Percentiles rank a stretch among this genome's conserved stretches.
These are phyloP conservation scores for Pseudogymnoascus sp. DNA, from an alignment of 2,329 filamentous ascomycete genomes.

Conservation along the genomic window DNA sequence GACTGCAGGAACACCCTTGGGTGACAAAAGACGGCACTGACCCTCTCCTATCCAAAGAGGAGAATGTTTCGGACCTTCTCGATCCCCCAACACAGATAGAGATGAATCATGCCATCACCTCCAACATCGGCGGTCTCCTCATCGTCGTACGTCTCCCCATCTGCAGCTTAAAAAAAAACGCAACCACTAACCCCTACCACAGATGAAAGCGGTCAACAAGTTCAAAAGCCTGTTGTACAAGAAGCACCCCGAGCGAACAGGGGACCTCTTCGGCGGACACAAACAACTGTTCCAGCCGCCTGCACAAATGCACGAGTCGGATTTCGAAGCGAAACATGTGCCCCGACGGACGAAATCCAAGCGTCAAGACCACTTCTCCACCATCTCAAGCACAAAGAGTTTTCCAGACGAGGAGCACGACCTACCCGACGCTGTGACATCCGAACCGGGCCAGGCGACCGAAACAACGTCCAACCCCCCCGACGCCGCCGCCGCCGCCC, in stretches of 20 bases:
- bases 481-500: background rate
- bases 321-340: slow-evolving; percentile 11
- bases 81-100: slow-evolving; percentile 84
- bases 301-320: slow-evolving; percentile 5
- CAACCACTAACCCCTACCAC: slow-evolving; percentile 12
- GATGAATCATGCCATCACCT: slow-evolving; percentile 82
- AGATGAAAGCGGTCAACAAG: slow-evolving; percentile 85
- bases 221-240: slow-evolving; percentile 70
- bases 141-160: slow-evolving; percentile 54
- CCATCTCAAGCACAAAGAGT: slow-evolving; percentile 13
- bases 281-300: slow-evolving; percentile 4
- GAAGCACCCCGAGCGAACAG: slow-evolving; percentile 35
- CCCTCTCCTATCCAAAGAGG: slow-evolving; percentile 68
- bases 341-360: slow-evolving; percentile 12
- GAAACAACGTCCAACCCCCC: background rate
- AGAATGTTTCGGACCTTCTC: slow-evolving; percentile 76
- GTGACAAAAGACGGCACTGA: slow-evolving; percentile 76
- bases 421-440: background rate
- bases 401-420: background rate
- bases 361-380: slow-evolving; percentile 11
- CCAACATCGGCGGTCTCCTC: slow-evolving; percentile 78
- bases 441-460: background rate
- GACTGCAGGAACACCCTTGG: slow-evolving; percentile 77
- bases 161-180: slow-evolving; percentile 12
- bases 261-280: background rate